A percentile compares a stretch with the other conserved stretches of the same genome.
Evolutionary conservation across 176 grass and related monocot species (phyloP).

Genomic region (Carex kokanica): DNA sequence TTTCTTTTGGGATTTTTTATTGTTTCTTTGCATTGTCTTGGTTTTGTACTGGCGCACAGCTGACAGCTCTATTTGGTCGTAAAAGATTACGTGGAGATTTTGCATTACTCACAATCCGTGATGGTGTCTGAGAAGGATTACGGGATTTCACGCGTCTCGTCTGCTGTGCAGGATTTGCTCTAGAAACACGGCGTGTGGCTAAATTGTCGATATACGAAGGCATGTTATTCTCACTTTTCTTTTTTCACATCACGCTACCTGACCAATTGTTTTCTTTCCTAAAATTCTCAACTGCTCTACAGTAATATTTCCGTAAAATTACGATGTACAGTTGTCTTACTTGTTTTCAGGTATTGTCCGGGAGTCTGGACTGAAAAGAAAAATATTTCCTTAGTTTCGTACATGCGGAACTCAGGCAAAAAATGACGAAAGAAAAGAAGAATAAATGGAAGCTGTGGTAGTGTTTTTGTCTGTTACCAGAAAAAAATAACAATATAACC

Average conservation of each 20-base stretch:
- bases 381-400: background rate
- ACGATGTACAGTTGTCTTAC: background rate
- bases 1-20: conserved; percentile 21
- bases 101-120: background rate
- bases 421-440: conserved; percentile 4
- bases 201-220: background rate
- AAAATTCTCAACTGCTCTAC: background rate
- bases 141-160: conserved; percentile 26
- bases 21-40: background rate
- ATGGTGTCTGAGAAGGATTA: background rate
- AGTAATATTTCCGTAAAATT: background rate
- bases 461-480: background rate
- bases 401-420: background rate
- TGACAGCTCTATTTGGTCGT: background rate
- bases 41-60: background rate
- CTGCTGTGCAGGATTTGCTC: conserved; percentile 26
- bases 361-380: background rate
- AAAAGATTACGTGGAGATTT: background rate
- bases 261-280: background rate
- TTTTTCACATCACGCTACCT: background rate
- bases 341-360: conserved; percentile 3
- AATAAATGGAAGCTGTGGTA: conserved; percentile 6
- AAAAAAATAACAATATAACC: background rate
- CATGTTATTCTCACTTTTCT: background rate
- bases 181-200: conserved; percentile 38